Percentiles rank a stretch among this genome's conserved stretches.
phyloP scores from a whole-genome alignment of 2,329 filamentous ascomycete species.

The Fusarium sp. region DNA sequence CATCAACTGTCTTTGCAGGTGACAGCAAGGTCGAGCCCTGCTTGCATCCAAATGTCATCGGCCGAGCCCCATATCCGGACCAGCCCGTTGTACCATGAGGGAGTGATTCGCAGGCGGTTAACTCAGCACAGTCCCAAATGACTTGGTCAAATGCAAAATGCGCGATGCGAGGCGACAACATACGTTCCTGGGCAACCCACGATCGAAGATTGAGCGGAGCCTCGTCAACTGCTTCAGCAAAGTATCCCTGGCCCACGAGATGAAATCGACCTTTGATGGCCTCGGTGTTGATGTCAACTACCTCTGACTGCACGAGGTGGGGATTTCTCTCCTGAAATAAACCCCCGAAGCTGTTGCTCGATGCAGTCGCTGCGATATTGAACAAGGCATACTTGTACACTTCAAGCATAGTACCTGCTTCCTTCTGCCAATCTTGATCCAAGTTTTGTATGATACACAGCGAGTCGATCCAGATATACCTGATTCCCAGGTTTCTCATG shows the following conservation, averaged over 20 bases:
- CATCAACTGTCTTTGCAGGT: not conserved
- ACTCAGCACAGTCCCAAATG: constrained; percentile 22
- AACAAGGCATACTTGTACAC: constrained; percentile 11
- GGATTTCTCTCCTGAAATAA: constrained; percentile 4
- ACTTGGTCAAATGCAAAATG: constrained; percentile 21
- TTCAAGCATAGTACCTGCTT: constrained; percentile 12
- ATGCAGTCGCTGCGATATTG: constrained; percentile 12
- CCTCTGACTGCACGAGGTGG: not conserved
- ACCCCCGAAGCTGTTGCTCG: not conserved
- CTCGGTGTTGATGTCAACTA: not conserved
- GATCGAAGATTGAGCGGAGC: constrained; percentile 5
- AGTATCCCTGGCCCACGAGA: constrained; percentile 7
- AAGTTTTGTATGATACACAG: constrained; percentile 28
- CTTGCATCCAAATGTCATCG: constrained; percentile 6
- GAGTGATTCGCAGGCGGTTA: not conserved
- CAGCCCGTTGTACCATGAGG: not conserved
- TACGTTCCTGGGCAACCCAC: constrained; percentile 25
- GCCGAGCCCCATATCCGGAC: not conserved
- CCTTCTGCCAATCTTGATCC: constrained; percentile 15
- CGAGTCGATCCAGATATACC: constrained; percentile 25
- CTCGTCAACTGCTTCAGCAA: constrained; percentile 7
- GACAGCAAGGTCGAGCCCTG: not conserved
- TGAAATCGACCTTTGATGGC: not conserved
- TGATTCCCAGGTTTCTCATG: not conserved
- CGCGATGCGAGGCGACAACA: constrained; percentile 17